Evolutionary conservation across 495 filamentous ascomycete genomes (phyloP).

Genomic region (Eremomyces bilateralis): DNA sequence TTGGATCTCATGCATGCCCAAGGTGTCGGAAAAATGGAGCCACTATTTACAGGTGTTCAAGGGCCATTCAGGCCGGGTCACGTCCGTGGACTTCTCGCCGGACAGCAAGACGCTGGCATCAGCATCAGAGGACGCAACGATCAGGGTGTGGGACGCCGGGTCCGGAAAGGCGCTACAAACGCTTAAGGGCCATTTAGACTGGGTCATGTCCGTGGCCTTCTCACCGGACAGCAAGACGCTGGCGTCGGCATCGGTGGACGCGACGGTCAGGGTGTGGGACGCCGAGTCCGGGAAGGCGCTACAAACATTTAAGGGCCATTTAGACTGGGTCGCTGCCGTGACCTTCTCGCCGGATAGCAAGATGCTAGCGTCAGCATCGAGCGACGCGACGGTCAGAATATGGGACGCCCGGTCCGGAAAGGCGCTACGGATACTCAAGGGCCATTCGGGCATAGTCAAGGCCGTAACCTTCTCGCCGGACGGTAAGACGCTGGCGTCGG

Average conservation of each 20-base stretch:
- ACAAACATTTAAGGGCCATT: constrained; percentile 79
- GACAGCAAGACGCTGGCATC: no score
- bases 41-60: not conserved
- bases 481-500: constrained; percentile 4
- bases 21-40: constrained; percentile 5
- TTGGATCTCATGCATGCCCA: constrained; percentile 1
- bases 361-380: not conserved
- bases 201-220: not conserved
- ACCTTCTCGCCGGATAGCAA: constrained; percentile 49
- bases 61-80: no score
- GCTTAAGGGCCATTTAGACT: not conserved
- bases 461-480: constrained; percentile 88
- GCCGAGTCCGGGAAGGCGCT: constrained; percentile 83
- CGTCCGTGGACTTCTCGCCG: no score
- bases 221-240: constrained; percentile 24
- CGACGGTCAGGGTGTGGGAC: constrained; percentile 86
- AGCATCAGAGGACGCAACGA: not conserved
- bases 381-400: not conserved
- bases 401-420: no score
- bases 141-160: no score
- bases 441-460: constrained; percentile 90
- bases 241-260: constrained; percentile 78
- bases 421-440: constrained; percentile 34
- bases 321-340: constrained; percentile 76
- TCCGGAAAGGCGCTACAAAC: not conserved